Percentiles rank a stretch among this genome's conserved stretches.
These are phyloP conservation scores for Fusarium coicis DNA, from an alignment of 2,329 filamentous ascomycete genomes.

Conservation along the genomic window DNA sequence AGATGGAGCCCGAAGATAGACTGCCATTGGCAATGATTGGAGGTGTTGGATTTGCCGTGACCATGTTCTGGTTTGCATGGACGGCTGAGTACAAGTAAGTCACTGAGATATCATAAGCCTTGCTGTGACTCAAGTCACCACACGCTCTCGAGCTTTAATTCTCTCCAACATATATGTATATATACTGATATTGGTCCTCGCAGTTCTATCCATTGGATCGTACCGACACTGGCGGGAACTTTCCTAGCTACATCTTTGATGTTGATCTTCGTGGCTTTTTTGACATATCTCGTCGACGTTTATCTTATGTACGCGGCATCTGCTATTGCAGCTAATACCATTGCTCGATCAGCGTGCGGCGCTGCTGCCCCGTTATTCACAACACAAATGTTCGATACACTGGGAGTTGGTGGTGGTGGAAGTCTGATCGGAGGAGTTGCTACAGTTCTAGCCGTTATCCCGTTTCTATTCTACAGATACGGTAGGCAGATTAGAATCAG, in stretches of 20 bases:
- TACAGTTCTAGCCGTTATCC: slow-evolving; percentile 24
- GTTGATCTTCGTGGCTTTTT: slow-evolving; percentile 34
- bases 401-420: slow-evolving; percentile 34
- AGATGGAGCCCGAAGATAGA: slow-evolving; percentile 33
- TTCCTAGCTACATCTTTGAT: slow-evolving; percentile 35
- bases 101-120: too few species aligned
- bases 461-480: slow-evolving; percentile 37
- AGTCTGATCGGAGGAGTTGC: slow-evolving; percentile 32
- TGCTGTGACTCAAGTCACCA: too few species aligned
- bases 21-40: slow-evolving; percentile 35
- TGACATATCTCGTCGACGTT: slow-evolving; percentile 36
- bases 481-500: slow-evolving; percentile 29
- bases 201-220: slow-evolving; percentile 33
- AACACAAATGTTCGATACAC: slow-evolving; percentile 29
- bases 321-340: slow-evolving; percentile 34
- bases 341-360: slow-evolving; percentile 31
- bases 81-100: slow-evolving; percentile 27
- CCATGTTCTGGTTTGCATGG: slow-evolving; percentile 42
- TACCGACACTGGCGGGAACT: slow-evolving; percentile 29
- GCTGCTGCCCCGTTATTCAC: slow-evolving; percentile 36
- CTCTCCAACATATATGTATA: neutral
- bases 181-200: neutral
- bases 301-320: slow-evolving; percentile 36
- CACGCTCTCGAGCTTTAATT: neutral
- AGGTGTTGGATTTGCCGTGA: slow-evolving; percentile 30